Conservation (phyloP, 257 asterid species). For the Solanum medicagineum region DNA sequence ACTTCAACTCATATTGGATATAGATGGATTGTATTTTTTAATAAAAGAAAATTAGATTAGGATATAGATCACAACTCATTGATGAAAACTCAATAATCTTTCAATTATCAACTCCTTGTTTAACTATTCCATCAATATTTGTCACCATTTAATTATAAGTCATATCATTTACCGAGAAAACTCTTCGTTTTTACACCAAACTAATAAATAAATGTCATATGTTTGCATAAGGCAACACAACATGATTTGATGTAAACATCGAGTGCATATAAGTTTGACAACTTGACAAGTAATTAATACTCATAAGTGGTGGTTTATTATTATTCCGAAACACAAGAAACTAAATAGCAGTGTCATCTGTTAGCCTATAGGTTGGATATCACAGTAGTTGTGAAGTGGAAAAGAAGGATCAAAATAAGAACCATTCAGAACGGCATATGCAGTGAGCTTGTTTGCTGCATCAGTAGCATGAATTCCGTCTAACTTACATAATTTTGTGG, state of each 20-base stretch:
- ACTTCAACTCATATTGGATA: background rate
- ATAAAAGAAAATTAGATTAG: background rate
- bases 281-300: background rate
- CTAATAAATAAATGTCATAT: background rate
- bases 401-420: slow-evolving; percentile 44
- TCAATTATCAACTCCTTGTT: background rate
- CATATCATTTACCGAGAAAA: background rate
- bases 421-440: slow-evolving; percentile 40
- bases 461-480: slow-evolving; percentile 78
- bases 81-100: background rate
- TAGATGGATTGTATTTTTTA: background rate
- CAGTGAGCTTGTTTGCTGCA: slow-evolving; percentile 61
- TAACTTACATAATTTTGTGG: slow-evolving; percentile 61
- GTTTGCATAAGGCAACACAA: background rate
- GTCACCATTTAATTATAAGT: background rate
- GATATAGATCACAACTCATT: background rate
- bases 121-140: background rate
- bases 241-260: background rate
- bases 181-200: background rate
- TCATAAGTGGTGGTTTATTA: background rate
- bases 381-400: slow-evolving; percentile 31
- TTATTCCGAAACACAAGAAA: background rate
- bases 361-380: slow-evolving; percentile 32
- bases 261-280: background rate
- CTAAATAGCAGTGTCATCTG: background rate